These are phyloP conservation scores for Alisma plantagoaquatica DNA, from an alignment of 106 monocot species.

Conservation along the genomic window DNA sequence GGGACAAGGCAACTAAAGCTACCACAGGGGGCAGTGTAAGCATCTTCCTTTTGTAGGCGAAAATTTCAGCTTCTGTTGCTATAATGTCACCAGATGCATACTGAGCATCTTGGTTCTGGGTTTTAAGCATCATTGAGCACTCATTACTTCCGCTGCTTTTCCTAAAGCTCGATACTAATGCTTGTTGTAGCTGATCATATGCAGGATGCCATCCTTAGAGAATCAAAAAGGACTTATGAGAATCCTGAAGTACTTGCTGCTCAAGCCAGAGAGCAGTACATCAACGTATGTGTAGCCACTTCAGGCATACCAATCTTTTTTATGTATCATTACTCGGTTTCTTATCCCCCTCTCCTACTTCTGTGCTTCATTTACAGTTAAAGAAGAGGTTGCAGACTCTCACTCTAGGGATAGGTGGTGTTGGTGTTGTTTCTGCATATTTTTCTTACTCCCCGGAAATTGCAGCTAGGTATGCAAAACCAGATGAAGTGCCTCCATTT, in stretches of 20 bases:
- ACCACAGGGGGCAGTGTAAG: constrained; percentile 73
- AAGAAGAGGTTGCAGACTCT: constrained; percentile 57
- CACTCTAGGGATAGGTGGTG: constrained; percentile 72
- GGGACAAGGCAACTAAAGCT: constrained; percentile 76
- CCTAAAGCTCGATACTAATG: too few species aligned
- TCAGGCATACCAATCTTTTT: too few species aligned
- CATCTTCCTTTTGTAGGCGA: background rate
- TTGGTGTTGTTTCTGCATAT: constrained; percentile 83
- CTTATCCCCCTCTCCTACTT: background rate
- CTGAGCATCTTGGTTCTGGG: too few species aligned
- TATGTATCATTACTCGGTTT: too few species aligned
- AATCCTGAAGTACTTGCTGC: constrained; percentile 69
- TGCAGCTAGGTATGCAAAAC: constrained; percentile 57
- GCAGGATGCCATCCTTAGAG: constrained; percentile 80
- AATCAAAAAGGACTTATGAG: constrained; percentile 45
- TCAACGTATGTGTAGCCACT: constrained; percentile 50
- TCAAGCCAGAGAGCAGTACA: constrained; percentile 49
- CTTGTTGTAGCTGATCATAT: background rate
- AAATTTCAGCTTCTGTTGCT: too few species aligned
- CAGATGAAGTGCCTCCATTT: background rate
- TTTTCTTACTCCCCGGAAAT: constrained; percentile 77
- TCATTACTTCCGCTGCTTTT: too few species aligned
- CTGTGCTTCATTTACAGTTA: constrained; percentile 34
- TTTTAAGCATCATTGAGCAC: too few species aligned
- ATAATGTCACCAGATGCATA: too few species aligned